Evolutionary conservation across 768 basidiomycete species (phyloP), one percentile per base, ranked within the genome.

Genomic region (Exidia glandulosa): DNA sequence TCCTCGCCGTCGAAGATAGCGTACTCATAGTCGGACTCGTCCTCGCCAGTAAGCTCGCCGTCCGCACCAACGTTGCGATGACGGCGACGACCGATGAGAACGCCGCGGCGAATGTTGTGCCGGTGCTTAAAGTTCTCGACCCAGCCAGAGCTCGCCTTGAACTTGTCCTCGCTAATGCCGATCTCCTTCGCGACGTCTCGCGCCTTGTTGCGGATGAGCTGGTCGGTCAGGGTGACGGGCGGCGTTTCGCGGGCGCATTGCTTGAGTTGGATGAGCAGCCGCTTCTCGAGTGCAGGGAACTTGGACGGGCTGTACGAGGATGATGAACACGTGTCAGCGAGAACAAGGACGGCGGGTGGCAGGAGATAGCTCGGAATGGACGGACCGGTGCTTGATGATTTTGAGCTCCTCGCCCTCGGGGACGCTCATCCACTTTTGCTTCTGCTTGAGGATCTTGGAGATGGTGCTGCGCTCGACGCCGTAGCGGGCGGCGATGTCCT

Each of bases 91-190:
- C 61, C 61, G 37, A 62, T 34, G 36, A 59, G 59, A 30, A 59
- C 59, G 32, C 88, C 89, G 27, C 81, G 80, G 48, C 82, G 79
- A 62, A 94, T 88, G 61, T 83, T 83, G 63, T 87, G 81, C 33
- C 92, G 84, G 65, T 82, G 80, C 74, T 93, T 94, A 77, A 93
- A 94, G 70, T 90, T 90, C 69, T 94, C 90, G 58, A 94, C 79
- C 92, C 92, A 94, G 3, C 90, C 90, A 10, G 87, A 84, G 67
- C 86, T 89, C n/a, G 88, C 91, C 73, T 93, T 94, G 81, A 94
- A 94, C 69, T 81, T 80, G 60, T 88, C 86, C 61, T 84, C 80
- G 54, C 77, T 69, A 62, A 87, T 82, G 57, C 78, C 74, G 57
- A 84, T 77, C 6, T 64, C 67, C 47, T 76, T 72, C 1, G 86